Conservation (phyloP, 2,329 filamentous ascomycete genomes). For the Calonectria pseudoturangicola region DNA sequence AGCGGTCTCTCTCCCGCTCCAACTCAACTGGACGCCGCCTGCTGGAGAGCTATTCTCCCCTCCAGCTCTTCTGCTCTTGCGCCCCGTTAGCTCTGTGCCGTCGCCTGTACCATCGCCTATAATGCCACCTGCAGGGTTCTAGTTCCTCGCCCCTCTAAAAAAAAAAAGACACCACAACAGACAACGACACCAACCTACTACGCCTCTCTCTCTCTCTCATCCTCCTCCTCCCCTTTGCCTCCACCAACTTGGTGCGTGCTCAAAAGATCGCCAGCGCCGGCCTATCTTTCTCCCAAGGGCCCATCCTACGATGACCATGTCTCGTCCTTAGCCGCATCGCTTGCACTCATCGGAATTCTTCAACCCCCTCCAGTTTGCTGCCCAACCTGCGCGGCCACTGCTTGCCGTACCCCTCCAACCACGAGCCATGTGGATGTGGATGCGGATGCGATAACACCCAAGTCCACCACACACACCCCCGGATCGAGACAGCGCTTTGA, state of each 20-base stretch:
- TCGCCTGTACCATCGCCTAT: neutral
- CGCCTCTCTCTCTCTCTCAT: slow-evolving; percentile 8
- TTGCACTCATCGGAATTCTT: slow-evolving; percentile 1
- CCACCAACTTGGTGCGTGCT: slow-evolving; percentile 23
- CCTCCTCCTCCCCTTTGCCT: neutral
- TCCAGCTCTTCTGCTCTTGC: neutral
- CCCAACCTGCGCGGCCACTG: slow-evolving; percentile 14
- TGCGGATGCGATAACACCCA: slow-evolving; percentile 32
- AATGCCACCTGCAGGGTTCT: slow-evolving; percentile 30
- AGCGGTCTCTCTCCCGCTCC: slow-evolving; percentile 12
- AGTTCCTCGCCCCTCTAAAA: slow-evolving; percentile 27
- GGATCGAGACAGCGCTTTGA: no score
- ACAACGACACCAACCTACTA: slow-evolving; percentile 11
- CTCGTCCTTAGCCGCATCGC: slow-evolving; percentile 7
- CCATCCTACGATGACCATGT: slow-evolving; percentile 24
- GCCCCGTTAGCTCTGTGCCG: neutral
- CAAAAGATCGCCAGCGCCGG: slow-evolving; percentile 25
- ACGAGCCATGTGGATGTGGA: slow-evolving; percentile 39
- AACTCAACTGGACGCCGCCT: no score
- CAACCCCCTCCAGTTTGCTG: slow-evolving; percentile 29
- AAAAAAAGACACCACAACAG: slow-evolving; percentile 33
- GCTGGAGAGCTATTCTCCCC: neutral
- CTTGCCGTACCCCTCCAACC: slow-evolving; percentile 10
- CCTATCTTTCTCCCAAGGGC: slow-evolving; percentile 4
- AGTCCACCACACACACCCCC: no score